Conservation (phyloP, 176 grass and related monocot species). For the Phoenix roebelenii region DNA sequence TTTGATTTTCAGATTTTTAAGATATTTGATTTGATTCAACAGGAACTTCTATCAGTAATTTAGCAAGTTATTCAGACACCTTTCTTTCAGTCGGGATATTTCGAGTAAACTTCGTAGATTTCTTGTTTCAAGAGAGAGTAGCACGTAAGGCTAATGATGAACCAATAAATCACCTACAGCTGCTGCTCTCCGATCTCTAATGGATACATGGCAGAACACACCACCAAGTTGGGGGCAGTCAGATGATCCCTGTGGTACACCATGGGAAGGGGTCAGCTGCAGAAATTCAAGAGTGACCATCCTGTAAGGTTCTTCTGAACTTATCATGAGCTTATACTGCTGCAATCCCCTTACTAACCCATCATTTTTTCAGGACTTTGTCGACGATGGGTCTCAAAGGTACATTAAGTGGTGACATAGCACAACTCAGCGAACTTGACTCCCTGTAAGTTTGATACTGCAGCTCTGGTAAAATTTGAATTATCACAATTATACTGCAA, state of each 20-base stretch:
- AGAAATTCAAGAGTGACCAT: constrained; percentile 38
- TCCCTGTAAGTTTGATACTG: constrained; percentile 39
- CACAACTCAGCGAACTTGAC: constrained; percentile 37
- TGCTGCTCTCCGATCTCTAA: constrained; percentile 42
- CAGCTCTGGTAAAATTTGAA: not conserved
- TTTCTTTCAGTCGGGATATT: too few relatives aligned
- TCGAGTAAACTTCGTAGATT: too few relatives aligned
- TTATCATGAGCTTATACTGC: not conserved
- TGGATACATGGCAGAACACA: constrained; percentile 44
- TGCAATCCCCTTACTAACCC: constrained; percentile 6
- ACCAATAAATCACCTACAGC: constrained; percentile 18
- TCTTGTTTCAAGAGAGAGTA: too few relatives aligned
- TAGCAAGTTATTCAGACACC: too few relatives aligned
- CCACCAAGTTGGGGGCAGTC: constrained; percentile 47
- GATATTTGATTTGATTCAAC: too few relatives aligned
- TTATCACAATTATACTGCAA: not conserved
- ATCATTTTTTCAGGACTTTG: constrained; percentile 30
- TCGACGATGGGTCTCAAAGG: constrained; percentile 51
- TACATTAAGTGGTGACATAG: constrained; percentile 48
- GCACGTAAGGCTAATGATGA: not conserved
- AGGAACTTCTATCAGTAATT: too few relatives aligned
- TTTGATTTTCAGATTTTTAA: too few relatives aligned
- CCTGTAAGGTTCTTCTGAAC: constrained; percentile 33
- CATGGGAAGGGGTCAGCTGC: constrained; percentile 51
- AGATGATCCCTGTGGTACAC: constrained; percentile 37